These are phyloP conservation scores for Petunia axillaris DNA, from an alignment of 257 asterid genomes.

Conservation along the genomic window DNA sequence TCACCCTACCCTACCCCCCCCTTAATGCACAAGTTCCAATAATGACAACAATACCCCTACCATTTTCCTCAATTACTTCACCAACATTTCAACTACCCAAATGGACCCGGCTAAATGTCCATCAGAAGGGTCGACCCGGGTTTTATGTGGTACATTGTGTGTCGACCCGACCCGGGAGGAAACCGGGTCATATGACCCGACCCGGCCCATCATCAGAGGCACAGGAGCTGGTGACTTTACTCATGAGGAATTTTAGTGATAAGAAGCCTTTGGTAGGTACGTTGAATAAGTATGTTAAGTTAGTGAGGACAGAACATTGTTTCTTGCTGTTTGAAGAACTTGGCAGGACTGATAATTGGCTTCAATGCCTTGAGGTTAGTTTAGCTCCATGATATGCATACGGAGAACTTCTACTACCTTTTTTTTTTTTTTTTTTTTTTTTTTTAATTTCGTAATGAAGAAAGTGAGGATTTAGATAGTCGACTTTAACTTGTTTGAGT, in stretches of 20 bases:
- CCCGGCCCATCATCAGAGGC: slow-evolving; percentile 51
- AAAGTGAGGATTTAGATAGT: too few relatives aligned
- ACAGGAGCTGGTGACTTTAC: slow-evolving; percentile 62
- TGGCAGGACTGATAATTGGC: slow-evolving; percentile 80
- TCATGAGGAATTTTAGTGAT: slow-evolving; percentile 60
- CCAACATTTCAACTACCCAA: background rate
- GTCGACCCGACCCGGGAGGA: slow-evolving; percentile 47
- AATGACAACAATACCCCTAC: background rate
- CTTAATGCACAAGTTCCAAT: background rate
- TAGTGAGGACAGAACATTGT: slow-evolving; percentile 85
- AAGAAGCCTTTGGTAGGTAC: slow-evolving; percentile 61
- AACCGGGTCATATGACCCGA: slow-evolving; percentile 37
- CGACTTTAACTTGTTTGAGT: too few relatives aligned
- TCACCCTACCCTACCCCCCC: background rate
- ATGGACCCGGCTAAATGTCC: background rate
- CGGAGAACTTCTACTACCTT: background rate
- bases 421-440: background rate
- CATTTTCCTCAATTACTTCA: background rate
- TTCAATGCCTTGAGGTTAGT: slow-evolving; percentile 89
- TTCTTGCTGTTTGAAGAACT: slow-evolving; percentile 91
- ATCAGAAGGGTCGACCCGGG: background rate
- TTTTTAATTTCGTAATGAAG: background rate
- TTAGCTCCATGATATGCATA: background rate
- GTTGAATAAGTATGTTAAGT: slow-evolving; percentile 66
- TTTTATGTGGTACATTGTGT: slow-evolving; percentile 26